These are phyloP conservation scores for Coleophoma eucalyptorum DNA, from an alignment of 2,329 filamentous ascomycete species.

Conservation along the genomic window DNA sequence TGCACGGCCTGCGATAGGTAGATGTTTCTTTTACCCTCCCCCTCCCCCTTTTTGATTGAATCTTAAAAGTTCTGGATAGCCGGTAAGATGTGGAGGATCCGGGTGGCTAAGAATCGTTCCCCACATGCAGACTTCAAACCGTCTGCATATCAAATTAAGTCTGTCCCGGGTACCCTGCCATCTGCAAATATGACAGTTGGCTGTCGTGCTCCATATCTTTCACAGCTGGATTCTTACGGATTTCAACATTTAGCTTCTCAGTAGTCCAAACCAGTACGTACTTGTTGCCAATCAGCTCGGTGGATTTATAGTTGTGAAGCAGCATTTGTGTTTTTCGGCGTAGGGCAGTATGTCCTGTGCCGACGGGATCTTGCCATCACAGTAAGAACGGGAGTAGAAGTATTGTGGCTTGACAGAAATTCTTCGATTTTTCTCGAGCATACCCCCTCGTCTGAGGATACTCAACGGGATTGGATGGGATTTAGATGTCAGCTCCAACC, in stretches of 20 bases:
- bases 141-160: constrained; percentile 32
- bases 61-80: constrained; percentile 36
- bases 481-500: constrained; percentile 30
- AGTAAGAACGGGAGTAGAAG: constrained; percentile 26
- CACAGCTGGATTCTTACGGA: constrained; percentile 33
- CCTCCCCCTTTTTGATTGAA: constrained; percentile 34
- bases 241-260: constrained; percentile 26
- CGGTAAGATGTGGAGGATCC: constrained; percentile 41
- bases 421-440: constrained; percentile 11
- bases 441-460: constrained; percentile 24
- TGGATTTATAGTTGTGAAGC: constrained; percentile 37
- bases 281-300: constrained; percentile 38
- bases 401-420: constrained; percentile 23
- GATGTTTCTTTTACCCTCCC: constrained; percentile 28
- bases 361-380: constrained; percentile 25
- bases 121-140: constrained; percentile 33
- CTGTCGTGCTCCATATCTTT: constrained; percentile 20
- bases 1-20: constrained; percentile 30
- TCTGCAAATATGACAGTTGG: constrained; percentile 11
- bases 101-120: constrained; percentile 31
- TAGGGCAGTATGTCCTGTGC: constrained; percentile 21
- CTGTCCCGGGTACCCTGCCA: constrained; percentile 22
- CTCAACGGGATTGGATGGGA: constrained; percentile 28
- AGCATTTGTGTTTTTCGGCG: constrained; percentile 11
- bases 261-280: constrained; percentile 35